Evolutionary conservation across 2,329 filamentous ascomycete genomes (phyloP), one percentile per base, ranked within the genome.

Genomic region (Diaporthe nobilis): DNA sequence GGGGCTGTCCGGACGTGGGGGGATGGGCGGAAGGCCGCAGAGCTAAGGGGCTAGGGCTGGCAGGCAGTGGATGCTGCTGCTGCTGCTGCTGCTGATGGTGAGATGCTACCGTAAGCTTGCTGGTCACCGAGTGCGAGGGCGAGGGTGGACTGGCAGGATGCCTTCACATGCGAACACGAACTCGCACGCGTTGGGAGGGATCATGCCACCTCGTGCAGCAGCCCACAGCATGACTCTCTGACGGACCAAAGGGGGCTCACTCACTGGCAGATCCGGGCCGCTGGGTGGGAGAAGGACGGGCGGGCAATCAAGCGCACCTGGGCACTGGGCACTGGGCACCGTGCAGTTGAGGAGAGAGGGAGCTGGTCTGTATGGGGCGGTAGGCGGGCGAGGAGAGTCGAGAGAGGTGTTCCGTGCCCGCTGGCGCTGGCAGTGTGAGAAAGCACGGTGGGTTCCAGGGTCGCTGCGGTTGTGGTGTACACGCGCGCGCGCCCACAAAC

Each of bases 71-170:
- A 70, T 34, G 34, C 34, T 49, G n/a, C 61, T 65, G 72, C 67
- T 74, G 75, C 22, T 61, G 28, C n/a, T 8, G 31, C 63, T 75
- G 75, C 15, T 72, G 28, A 37, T 65, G 75, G 39, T 58, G 71
- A 75, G 67, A 71, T 73, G 61, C 53, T 70, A 75, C 71, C 47
- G 73, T 77, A 75, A 77, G 73, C 68, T 57, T 77, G 61, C 49
- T 75, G 67, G 70, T 57, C 73, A 25, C 57, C 17, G 51, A 22
- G 17, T 8, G 28, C 44, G 61, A 67, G 20, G 49, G 68, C 25
- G 49, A 44, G 37, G 13, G 65, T 42, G 44, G 60, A 31, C 51
- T 49, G 25, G 73, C 39, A 55, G 57, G 60, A 61, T 28, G 75
- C 75, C 75, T 72, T 76, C 49, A 65, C 49, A 51, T 71, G 65